Evolutionary conservation across 2,329 filamentous ascomycete genomes (phyloP).

Genomic region (Aureobasidium subglaciale): DNA sequence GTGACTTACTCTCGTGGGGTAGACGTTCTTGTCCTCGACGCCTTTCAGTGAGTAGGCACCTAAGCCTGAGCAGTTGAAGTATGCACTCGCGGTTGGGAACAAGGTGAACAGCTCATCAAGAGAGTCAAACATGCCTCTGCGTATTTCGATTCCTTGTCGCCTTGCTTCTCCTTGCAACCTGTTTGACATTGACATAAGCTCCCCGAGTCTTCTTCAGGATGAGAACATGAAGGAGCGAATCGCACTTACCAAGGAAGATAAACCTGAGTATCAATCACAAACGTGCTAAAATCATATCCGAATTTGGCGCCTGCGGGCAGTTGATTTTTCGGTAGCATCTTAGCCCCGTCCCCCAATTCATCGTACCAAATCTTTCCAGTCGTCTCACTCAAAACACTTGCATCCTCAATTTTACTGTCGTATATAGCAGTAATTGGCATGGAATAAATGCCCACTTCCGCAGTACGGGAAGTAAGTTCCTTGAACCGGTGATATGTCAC

Average conservation of each 20-base stretch:
- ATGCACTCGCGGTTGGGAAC: conserved; percentile 43
- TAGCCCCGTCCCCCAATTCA: neutral
- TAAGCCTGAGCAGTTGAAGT: conserved; percentile 72
- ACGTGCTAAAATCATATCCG: conserved; percentile 1
- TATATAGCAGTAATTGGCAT: conserved; percentile 9
- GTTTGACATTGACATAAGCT: neutral
- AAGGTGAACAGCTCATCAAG: conserved; percentile 45
- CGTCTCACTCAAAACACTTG: neutral
- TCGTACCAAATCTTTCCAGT: conserved; percentile 12
- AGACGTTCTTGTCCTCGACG: conserved; percentile 62
- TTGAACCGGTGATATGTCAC: neutral
- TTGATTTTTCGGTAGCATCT: neutral
- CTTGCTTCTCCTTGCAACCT: conserved; percentile 8
- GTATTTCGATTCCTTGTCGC: conserved; percentile 2
- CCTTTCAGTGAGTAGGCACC: conserved; percentile 66
- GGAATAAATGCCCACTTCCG: neutral
- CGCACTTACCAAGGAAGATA: conserved; percentile 13
- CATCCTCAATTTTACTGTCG: neutral
- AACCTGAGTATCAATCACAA: conserved; percentile 13
- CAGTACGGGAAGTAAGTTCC: neutral
- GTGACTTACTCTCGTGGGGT: conserved; percentile 2
- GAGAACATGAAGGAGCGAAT: neutral
- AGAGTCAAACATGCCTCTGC: conserved; percentile 53
- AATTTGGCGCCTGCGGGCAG: conserved; percentile 7
- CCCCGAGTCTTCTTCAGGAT: neutral